Conservation (phyloP, 2,329 filamentous ascomycete genomes). For the Botrytis paeoniae region DNA sequence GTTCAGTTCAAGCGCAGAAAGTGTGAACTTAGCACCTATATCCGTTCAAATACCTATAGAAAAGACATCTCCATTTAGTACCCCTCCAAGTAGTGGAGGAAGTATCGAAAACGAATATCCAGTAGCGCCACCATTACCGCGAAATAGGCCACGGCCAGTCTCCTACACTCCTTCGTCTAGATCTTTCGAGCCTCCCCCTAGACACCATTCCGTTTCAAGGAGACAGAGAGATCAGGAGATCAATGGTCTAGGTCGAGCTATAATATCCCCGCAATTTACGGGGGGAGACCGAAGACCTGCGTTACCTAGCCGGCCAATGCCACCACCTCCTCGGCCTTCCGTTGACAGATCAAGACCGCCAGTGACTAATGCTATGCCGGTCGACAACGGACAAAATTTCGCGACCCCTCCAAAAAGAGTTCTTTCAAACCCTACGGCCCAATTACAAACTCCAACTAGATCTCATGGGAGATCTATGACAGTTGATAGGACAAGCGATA, state of each 20-base stretch:
- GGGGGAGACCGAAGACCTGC: conserved; percentile 46
- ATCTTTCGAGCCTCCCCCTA: conserved; percentile 51
- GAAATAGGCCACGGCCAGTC: conserved; percentile 50
- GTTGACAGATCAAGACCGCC: conserved; percentile 31
- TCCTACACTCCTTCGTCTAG: conserved; percentile 39
- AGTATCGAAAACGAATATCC: conserved; percentile 53
- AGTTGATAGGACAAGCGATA: conserved; percentile 46
- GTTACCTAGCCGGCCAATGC: conserved; percentile 42
- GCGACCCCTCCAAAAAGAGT: conserved; percentile 44
- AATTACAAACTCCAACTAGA: conserved; percentile 44
- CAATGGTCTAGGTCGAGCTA: conserved; percentile 41
- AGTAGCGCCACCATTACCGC: conserved; percentile 46
- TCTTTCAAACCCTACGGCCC: conserved; percentile 47
- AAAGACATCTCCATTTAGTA: conserved; percentile 74
- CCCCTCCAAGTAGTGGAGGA: conserved; percentile 72
- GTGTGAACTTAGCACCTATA: conserved; percentile 28
- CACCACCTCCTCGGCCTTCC: conserved; percentile 33
- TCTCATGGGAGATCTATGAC: conserved; percentile 50
- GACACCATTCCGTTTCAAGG: conserved; percentile 48
- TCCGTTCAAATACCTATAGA: conserved; percentile 24
- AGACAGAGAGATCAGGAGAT: conserved; percentile 45
- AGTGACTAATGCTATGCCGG: conserved; percentile 20
- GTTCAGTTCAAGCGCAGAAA: conserved; percentile 38
- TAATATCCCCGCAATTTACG: conserved; percentile 43
- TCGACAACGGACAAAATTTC: conserved; percentile 20